Conservation (phyloP, 2,329 filamentous ascomycete genomes). For the Teratosphaeria zuluensis region DNA sequence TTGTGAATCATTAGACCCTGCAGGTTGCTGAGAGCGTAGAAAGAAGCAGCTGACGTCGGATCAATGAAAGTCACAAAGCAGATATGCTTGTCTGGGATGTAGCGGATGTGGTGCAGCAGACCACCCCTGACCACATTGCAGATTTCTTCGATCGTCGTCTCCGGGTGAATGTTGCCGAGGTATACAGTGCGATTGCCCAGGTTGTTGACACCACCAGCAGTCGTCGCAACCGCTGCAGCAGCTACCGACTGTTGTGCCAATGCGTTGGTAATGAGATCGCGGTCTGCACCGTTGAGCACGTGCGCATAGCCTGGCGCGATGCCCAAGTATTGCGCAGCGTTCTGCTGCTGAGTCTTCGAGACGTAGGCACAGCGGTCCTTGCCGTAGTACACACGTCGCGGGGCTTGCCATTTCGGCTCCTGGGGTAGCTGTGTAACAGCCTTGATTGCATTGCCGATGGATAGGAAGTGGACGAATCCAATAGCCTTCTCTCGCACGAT, state of each 20-base stretch:
- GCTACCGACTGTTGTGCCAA: slow-evolving; percentile 96
- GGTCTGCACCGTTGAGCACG: slow-evolving; percentile 89
- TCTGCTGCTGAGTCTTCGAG: slow-evolving; percentile 98
- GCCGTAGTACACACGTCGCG: slow-evolving; percentile 93
- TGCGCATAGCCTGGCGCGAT: slow-evolving; percentile 96
- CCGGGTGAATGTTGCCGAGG: slow-evolving; percentile 94
- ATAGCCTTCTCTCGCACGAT: slow-evolving; percentile 97
- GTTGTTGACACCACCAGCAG: slow-evolving; percentile 93
- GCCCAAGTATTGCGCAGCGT: slow-evolving; percentile 93
- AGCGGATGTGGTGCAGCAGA: slow-evolving; percentile 92
- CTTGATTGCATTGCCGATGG: slow-evolving; percentile 97
- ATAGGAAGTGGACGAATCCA: slow-evolving; percentile 94
- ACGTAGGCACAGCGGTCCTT: slow-evolving; percentile 98
- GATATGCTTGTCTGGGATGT: slow-evolving; percentile 99
- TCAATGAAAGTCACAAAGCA: slow-evolving; percentile 99
- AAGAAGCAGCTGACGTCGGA: slow-evolving; percentile 91
- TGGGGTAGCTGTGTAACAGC: slow-evolving; percentile 92
- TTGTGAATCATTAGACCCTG: slow-evolving; percentile 99
- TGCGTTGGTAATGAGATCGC: slow-evolving; percentile 91
- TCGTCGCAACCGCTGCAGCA: slow-evolving; percentile 90
- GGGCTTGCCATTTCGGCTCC: slow-evolving; percentile 92
- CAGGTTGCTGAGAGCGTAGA: slow-evolving; percentile 94
- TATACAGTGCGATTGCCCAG: slow-evolving; percentile 96
- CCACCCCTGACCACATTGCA: slow-evolving; percentile 97
- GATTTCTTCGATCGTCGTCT: slow-evolving; percentile 98